Base-by-base conservation (phyloP, 23 red algal genomes). In the Cyanidioschyzon merolae region DNA sequence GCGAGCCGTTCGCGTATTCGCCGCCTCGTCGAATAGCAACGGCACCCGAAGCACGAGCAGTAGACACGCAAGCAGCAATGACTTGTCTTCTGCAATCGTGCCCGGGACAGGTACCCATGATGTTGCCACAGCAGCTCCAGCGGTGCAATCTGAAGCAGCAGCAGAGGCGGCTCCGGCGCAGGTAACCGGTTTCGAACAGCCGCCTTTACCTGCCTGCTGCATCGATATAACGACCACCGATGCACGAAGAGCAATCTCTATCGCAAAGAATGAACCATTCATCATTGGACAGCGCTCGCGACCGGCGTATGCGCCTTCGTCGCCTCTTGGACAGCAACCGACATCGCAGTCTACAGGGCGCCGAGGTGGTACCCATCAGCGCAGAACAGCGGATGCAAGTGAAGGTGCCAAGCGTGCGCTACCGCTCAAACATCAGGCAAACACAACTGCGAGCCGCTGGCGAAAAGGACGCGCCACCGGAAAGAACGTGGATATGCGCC, bases 1-100 rank as follows among this genome's bases (percentile, higher is more conserved):
- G 63, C 2, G 7, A 32, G 63, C 63, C 12, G 32, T 71, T 7
- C 63, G 32, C 12, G 63, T 17, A 27, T 32, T 71, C 21, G n/a
- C n/a, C n/a, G 63, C 63, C 7, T 71, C 63, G 29, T 7, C 63
- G 63, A 71, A 35, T 35, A 27, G 63, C 32, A 71, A 71, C 32
- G 63, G 63, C 63, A 17, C 63, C 7, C 63, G 63, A 7, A 71
- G 63, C 29, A 32, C 21, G 12, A 27, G 29, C 63, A 71, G 45
- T 21, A 54, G 45, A 21, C 45, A 54, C 21, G 45, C 45, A 21
- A 54, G 63, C 63, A 71, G 63, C 63, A 71, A 71, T 27, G 63
- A 71, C 30, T 27, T 71, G 63, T 7, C 63, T 7, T 25, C 63
- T 3, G 29, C 63, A 7, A 27, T 27, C 12, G 63, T 7, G 63